Evolutionary conservation across 768 basidiomycete species (phyloP), one percentile per base, ranked within the genome.

Genomic region (Rhizopogon vinicolor): DNA sequence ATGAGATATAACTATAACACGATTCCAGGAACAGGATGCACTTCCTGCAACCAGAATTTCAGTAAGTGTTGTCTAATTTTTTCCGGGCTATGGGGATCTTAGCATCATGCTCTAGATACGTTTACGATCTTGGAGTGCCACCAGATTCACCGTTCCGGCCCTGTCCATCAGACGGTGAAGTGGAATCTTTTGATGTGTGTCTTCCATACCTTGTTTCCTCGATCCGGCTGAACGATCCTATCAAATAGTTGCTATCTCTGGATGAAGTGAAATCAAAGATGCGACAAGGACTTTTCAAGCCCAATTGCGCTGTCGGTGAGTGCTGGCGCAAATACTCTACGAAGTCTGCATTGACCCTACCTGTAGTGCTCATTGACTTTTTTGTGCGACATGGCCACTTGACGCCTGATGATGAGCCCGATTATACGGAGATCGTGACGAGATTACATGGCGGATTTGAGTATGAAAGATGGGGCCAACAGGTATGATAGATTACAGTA

Each of bases 111-210:
- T 29, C 8, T 62, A 92, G 91, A 76, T 94, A 91, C 65, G 75
- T 88, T 22, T 98, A 93, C 63, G 93, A 98, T 62, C 75, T 98
- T 46, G 69, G 71, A 46, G 79, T 97, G 19, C 93, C 92, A 0
- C 58, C 73, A 5, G 72, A 69, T 33, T 68, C 74, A 13, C 70
- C 76, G 16, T 82, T 88, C 59, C 74, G 75, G 45, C 92, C 91
- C 7, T 77, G 77, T 51, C 92, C 94, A 0, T 75, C 82, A 19
- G 97, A 99, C 60, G 94, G 92, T 25, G 97, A 99, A 66, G 97
- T 97, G 2, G 94, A 97, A 66, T 86, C 81, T 1, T 99, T 99
- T 62, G 84, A 93, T 74, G 94, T 93, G 53, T 51, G 78, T 63
- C 8, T 14, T 62, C 7, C 12, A 3, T 44, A 41, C 10, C 48